phyloP scores from a whole-genome alignment of 495 filamentous ascomycete genomes.

The Copromyces sp. region DNA sequence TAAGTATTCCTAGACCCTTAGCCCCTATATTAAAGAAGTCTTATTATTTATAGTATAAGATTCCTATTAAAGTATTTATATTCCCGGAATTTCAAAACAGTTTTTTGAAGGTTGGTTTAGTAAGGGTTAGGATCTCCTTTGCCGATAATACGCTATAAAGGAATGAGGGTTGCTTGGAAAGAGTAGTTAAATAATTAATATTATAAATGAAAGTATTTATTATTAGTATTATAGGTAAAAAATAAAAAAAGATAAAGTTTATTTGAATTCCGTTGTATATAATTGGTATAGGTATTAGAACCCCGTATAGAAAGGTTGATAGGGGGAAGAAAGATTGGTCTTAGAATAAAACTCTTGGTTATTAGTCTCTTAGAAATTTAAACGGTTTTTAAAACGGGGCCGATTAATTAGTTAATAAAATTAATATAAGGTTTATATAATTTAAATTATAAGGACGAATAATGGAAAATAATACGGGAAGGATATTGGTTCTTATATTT shows the following conservation, averaged over 20 bases:
- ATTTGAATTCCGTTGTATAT: background rate
- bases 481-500: too few relatives aligned
- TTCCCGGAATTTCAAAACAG: background rate
- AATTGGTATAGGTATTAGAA: too few relatives aligned
- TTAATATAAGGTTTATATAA: too few relatives aligned
- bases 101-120: background rate
- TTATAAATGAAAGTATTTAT: background rate
- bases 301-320: too few relatives aligned
- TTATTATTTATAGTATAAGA: background rate
- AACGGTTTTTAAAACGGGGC: too few relatives aligned
- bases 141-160: background rate
- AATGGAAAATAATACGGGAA: too few relatives aligned
- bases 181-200: background rate
- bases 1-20: background rate
- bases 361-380: too few relatives aligned
- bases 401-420: too few relatives aligned
- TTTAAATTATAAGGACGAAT: too few relatives aligned
- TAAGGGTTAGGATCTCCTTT: too few relatives aligned
- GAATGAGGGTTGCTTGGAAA: background rate
- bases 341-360: too few relatives aligned
- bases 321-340: too few relatives aligned
- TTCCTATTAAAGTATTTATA: background rate
- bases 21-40: background rate
- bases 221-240: background rate
- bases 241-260: background rate